Base-by-base conservation (phyloP, 2,329 filamentous ascomycete genomes). In the Xylariales sp. region DNA sequence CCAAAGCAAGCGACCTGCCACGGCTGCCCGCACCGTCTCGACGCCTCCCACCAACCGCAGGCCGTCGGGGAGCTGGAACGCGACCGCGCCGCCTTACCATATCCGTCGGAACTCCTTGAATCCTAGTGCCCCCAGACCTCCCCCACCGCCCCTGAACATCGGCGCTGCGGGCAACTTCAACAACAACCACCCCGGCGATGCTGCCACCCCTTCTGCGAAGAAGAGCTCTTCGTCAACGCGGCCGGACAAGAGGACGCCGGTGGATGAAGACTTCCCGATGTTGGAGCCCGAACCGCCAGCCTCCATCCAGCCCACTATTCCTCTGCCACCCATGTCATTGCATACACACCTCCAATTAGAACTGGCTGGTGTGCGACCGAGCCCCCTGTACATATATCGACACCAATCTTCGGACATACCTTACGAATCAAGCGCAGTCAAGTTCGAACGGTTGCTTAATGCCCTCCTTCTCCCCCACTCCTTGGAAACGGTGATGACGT, bases 381-480 rank as follows among this genome's bases (percentile, higher is more conserved):
- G 76, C 33, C 78, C 78, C 6, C 59, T 83, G n/a, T 83, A 83
- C 48, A 82, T 83, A 40, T 71, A 82, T 50, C 74, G 76, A 43
- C 74, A 77, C 1, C 65, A 75, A 31, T 55, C 70, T 1, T 68
- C 61, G 43, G 78, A 82, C 39, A 64, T 69, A 17, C 88, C 89
- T 0, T 97, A 96, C 61, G 93, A 98, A 60, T 95, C 90, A 4
- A 91, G 88, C 16, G 84, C 84, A 20, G 78, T 95, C 52, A 97
- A 97, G 58, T 85, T 97, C 42, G 88, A 97, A 58, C 81, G 94
- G 27, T 70, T 98, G 11, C 76, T 88, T 47, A 97, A 97, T 57
- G 94, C 96, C 43, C 63, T 98, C 5, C 69, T 89, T 18, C 67
- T 98, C 4, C 89, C 91, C 0, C 76, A 80, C 0, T 86, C 85